These are phyloP conservation scores for Kluyveromyces sp. DNA, from an alignment of 1,139 yeast genomes.

Conservation along the genomic window DNA sequence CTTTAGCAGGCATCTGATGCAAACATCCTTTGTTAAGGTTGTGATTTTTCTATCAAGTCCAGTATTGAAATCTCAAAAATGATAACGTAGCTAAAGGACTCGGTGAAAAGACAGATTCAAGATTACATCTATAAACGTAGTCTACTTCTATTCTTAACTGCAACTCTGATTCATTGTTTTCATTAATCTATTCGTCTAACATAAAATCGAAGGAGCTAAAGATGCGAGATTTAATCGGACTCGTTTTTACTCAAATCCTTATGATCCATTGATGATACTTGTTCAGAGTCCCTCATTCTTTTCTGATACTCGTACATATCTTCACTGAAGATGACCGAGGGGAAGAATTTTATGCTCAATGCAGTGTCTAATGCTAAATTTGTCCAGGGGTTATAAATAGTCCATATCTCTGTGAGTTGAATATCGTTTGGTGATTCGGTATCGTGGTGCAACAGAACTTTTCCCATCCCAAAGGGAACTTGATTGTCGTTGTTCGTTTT, in stretches of 20 bases:
- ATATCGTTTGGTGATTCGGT: conserved; percentile 21
- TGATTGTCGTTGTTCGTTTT: conserved; percentile 10
- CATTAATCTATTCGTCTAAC: too few relatives aligned
- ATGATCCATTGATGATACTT: background rate
- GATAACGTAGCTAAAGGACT: background rate
- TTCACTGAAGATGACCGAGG: conserved; percentile 21
- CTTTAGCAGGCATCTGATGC: background rate
- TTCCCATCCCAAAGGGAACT: conserved; percentile 14
- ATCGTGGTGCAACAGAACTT: conserved; percentile 18
- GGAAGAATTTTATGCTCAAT: conserved; percentile 31
- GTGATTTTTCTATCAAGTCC: background rate
- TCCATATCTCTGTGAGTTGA: conserved; percentile 28
- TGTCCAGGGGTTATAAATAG: conserved; percentile 32
- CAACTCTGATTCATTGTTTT: too few relatives aligned
- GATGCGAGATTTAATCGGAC: too few relatives aligned
- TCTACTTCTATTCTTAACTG: background rate
- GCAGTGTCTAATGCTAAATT: conserved; percentile 32
- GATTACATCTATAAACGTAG: background rate
- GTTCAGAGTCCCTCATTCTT: conserved; percentile 3
- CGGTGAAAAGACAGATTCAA: background rate
- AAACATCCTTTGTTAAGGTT: background rate
- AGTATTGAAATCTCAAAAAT: background rate
- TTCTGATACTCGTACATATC: conserved; percentile 3
- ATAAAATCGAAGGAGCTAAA: too few relatives aligned
- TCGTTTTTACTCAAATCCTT: background rate